phyloP scores from a whole-genome alignment of 257 asterid species.

The Ocimum tenuiflorum region DNA sequence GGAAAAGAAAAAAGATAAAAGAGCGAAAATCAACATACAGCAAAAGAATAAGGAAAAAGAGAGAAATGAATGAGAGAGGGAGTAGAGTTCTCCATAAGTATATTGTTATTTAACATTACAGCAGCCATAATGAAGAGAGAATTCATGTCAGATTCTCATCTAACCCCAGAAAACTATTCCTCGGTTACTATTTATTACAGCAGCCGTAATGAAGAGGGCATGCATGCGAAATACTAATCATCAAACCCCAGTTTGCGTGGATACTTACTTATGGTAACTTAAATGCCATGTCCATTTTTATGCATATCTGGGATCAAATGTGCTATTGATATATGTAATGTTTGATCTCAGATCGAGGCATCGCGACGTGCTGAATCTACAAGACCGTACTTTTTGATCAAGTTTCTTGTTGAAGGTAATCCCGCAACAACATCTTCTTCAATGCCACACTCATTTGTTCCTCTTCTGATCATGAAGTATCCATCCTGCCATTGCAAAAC shows the following conservation, averaged over 20 bases:
- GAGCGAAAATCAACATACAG: no score
- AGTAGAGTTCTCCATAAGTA: no score
- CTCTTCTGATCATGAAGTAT: slow-evolving; percentile 79
- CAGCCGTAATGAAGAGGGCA: no score
- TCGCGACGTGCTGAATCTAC: slow-evolving; percentile 26
- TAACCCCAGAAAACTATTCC: background rate
- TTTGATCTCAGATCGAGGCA: slow-evolving; percentile 36
- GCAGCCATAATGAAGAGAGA: no score
- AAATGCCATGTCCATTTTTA: background rate
- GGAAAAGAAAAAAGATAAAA: no score
- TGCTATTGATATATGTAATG: background rate
- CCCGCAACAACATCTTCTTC: slow-evolving; percentile 80
- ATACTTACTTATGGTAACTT: no score
- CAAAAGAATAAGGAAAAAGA: no score
- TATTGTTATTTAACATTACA: no score
- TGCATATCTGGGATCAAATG: slow-evolving; percentile 4
- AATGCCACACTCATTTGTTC: slow-evolving; percentile 90
- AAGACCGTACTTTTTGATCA: slow-evolving; percentile 28
- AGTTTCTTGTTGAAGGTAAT: slow-evolving; percentile 56
- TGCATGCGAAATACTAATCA: background rate
- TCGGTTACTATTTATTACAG: slow-evolving; percentile 6
- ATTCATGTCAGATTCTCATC: background rate
- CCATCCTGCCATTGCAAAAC: slow-evolving; percentile 59
- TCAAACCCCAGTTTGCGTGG: background rate
- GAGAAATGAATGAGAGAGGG: no score